Conservation (phyloP, 306 rosid genomes). For the Comarum palustre region DNA sequence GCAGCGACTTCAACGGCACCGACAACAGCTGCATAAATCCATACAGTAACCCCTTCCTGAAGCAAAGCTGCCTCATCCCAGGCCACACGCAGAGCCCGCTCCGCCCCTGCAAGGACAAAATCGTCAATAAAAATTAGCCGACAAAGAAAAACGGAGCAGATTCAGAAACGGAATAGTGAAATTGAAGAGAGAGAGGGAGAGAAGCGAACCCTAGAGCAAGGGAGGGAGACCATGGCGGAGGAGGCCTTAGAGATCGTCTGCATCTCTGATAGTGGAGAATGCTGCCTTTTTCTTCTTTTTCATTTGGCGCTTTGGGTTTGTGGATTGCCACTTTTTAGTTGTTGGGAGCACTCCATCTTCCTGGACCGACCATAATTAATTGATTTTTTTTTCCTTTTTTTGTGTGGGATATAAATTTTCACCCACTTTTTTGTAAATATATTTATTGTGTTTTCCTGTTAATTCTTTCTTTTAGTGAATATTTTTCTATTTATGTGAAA, state of each 20-base stretch:
- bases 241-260: slow-evolving; percentile 51
- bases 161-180: not conserved
- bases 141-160: not conserved
- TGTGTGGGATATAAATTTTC: not conserved
- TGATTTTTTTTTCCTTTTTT: not conserved
- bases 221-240: slow-evolving; percentile 58
- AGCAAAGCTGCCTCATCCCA: slow-evolving; percentile 67
- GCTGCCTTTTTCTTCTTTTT: not conserved
- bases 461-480: too few relatives aligned
- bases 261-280: not conserved
- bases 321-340: not conserved
- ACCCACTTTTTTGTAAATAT: not conserved
- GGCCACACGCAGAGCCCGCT: slow-evolving; percentile 72
- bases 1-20: slow-evolving; percentile 71
- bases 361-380: not conserved
- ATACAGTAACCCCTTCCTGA: slow-evolving; percentile 68
- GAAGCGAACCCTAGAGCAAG: slow-evolving; percentile 53
- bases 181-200: not conserved
- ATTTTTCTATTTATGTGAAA: too few relatives aligned
- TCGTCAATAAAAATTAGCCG: not conserved
- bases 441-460: not conserved
- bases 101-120: slow-evolving; percentile 42
- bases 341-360: not conserved
- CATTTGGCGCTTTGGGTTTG: not conserved
- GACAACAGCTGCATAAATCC: slow-evolving; percentile 76